These are phyloP conservation scores for Pugionium cornutum DNA, from an alignment of 345 rosid species.

Conservation along the genomic window DNA sequence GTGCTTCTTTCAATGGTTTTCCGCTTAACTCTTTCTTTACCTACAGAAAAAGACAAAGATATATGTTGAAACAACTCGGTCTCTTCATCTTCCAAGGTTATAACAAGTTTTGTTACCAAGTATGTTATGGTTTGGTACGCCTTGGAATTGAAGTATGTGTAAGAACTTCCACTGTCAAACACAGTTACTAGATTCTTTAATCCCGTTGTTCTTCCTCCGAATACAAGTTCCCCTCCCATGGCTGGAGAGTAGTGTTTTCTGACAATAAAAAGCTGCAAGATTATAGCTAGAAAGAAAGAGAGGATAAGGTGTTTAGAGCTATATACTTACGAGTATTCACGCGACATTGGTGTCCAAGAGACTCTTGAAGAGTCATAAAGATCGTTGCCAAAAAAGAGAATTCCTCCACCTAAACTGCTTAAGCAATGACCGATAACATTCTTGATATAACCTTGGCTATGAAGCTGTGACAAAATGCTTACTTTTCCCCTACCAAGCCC, in stretches of 20 bases:
- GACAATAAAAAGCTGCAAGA: constrained; percentile 24
- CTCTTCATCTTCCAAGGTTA: not conserved
- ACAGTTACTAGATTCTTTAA: constrained; percentile 50
- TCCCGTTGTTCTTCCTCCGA: constrained; percentile 64
- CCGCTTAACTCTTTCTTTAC: constrained; percentile 52
- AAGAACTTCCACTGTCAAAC: constrained; percentile 94
- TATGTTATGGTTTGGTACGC: constrained; percentile 56
- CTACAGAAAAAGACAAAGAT: constrained; percentile 34
- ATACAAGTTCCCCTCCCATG: constrained; percentile 63
- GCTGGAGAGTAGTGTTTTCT: constrained; percentile 89
- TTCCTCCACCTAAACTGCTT: constrained; percentile 81
- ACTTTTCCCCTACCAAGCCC: constrained; percentile 94
- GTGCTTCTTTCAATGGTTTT: constrained; percentile 59
- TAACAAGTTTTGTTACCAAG: constrained; percentile 46
- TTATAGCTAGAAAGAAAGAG: constrained; percentile 3
- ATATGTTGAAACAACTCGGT: not conserved
- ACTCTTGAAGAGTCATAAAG: constrained; percentile 67
- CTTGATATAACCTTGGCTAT: constrained; percentile 56
- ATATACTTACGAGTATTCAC: constrained; percentile 48
- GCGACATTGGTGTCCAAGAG: constrained; percentile 79
- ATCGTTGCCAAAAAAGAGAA: constrained; percentile 81
- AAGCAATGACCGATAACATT: constrained; percentile 90
- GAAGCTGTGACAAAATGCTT: constrained; percentile 80
- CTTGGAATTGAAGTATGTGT: constrained; percentile 69
- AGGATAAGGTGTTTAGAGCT: not conserved